These are phyloP conservation scores for Magnolia sinica DNA, from an alignment of 164 flowering plant species.

Conservation along the genomic window DNA sequence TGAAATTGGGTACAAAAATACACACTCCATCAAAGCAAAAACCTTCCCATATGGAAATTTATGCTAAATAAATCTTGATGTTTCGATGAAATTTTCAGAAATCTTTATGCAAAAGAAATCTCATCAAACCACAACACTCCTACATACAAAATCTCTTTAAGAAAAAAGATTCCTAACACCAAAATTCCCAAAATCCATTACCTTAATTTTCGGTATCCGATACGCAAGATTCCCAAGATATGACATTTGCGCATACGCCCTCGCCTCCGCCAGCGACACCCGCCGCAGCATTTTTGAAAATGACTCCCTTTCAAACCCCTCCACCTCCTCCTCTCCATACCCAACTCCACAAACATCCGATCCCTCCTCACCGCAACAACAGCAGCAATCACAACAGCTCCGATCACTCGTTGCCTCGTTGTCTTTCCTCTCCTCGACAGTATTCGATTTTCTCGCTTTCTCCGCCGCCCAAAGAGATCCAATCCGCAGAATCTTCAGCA, in stretches of 20 bases:
- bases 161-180: not conserved
- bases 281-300: constrained; percentile 66
- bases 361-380: constrained; percentile 26
- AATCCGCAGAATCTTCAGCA: constrained; percentile 64
- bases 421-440: not conserved
- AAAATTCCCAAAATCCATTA: constrained; percentile 13
- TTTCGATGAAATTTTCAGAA: not conserved
- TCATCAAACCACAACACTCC: not conserved
- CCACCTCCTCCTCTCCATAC: constrained; percentile 25
- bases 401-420: constrained; percentile 1
- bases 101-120: too few relatives aligned
- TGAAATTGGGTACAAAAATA: too few relatives aligned
- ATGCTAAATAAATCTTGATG: not conserved
- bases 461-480: constrained; percentile 43
- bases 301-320: constrained; percentile 56
- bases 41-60: not conserved
- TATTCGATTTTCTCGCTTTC: constrained; percentile 6
- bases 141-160: not conserved
- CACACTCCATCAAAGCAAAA: not conserved
- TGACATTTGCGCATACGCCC: constrained; percentile 72
- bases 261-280: constrained; percentile 75
- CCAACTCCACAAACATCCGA: constrained; percentile 20
- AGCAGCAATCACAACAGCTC: constrained; percentile 9
- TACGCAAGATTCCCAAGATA: constrained; percentile 84
- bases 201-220: constrained; percentile 77